These are phyloP conservation scores for Lindgomyces ingoldianus DNA, from an alignment of 495 filamentous ascomycete species.

Conservation along the genomic window DNA sequence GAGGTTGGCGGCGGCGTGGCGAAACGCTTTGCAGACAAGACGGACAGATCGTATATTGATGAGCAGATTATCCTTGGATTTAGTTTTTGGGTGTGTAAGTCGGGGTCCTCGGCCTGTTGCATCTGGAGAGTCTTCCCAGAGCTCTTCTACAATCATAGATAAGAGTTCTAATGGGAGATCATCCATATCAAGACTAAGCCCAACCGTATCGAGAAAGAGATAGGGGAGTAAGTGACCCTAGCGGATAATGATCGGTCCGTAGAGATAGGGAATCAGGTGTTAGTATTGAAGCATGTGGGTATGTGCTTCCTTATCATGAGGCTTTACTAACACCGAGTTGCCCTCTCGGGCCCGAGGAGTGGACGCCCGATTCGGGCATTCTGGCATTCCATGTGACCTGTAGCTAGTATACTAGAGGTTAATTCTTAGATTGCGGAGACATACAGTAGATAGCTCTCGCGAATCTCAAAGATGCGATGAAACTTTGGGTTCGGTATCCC, in stretches of 20 bases:
- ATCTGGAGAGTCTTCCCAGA: constrained; percentile 15
- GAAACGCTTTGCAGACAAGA: constrained; percentile 22
- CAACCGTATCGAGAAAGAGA: neutral
- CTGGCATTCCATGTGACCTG: neutral
- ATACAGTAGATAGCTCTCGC: neutral
- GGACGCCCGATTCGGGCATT: neutral
- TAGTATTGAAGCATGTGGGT: neutral
- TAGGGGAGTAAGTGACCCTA: neutral
- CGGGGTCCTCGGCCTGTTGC: neutral
- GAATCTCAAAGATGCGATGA: no score
- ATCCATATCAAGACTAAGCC: constrained; percentile 3
- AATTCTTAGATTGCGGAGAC: neutral
- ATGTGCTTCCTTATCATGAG: neutral
- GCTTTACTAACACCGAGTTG: neutral
- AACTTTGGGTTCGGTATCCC: no score
- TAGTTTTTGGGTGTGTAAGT: constrained; percentile 5
- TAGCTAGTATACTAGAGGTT: neutral
- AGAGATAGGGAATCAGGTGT: neutral
- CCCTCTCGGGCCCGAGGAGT: neutral
- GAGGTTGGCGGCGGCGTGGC: constrained; percentile 10
- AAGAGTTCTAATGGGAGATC: constrained; percentile 18
- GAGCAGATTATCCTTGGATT: constrained; percentile 11
- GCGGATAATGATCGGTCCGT: neutral
- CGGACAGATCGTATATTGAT: constrained; percentile 17
- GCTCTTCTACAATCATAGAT: constrained; percentile 20